A percentile compares a stretch with the other conserved stretches of the same genome.
Evolutionary conservation across 2,329 filamentous ascomycete species (phyloP).

Genomic region (Sporothrix brasiliensis): DNA sequence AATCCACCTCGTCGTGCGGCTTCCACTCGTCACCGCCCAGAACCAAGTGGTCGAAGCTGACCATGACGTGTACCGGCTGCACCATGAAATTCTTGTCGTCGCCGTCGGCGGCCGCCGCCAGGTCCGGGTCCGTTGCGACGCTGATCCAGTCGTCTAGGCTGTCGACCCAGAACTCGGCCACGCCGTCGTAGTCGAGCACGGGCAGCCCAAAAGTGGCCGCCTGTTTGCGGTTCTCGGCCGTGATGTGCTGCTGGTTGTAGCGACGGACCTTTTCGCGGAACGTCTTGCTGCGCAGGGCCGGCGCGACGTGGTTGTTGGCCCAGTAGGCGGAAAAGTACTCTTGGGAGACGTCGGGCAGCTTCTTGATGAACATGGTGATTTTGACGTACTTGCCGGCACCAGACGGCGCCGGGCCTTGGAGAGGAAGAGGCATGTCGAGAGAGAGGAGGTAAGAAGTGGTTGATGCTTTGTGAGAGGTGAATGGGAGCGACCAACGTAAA

Average conservation of each 20-base stretch:
- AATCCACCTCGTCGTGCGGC: conserved; percentile 1
- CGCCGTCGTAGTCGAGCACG: conserved; percentile 34
- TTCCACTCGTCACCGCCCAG: conserved; percentile 26
- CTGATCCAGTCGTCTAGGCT: conserved; percentile 32
- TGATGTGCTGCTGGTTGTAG: conserved; percentile 35
- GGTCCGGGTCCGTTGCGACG: conserved; percentile 20
- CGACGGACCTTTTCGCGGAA: conserved; percentile 36
- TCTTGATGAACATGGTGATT: conserved; percentile 39
- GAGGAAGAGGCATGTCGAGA: not conserved
- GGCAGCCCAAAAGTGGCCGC: conserved; percentile 26
- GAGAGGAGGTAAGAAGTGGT: not conserved
- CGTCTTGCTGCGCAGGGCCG: conserved; percentile 38
- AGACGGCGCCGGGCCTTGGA: conserved; percentile 32
- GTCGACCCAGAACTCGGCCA: conserved; percentile 35
- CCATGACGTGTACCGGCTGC: conserved; percentile 31
- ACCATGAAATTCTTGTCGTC: conserved; percentile 32
- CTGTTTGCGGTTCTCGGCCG: conserved; percentile 27
- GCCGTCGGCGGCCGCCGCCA: conserved; percentile 28
- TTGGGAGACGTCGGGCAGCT: conserved; percentile 40
- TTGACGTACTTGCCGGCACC: conserved; percentile 36
- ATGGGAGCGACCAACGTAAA: not conserved
- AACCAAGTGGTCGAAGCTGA: conserved; percentile 33
- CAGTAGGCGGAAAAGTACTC: conserved; percentile 42
- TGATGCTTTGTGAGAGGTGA: not conserved
- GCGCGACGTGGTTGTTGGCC: conserved; percentile 40